Evolutionary conservation across 495 filamentous ascomycete genomes (phyloP).

Genomic region (Penicillium flavigenum): DNA sequence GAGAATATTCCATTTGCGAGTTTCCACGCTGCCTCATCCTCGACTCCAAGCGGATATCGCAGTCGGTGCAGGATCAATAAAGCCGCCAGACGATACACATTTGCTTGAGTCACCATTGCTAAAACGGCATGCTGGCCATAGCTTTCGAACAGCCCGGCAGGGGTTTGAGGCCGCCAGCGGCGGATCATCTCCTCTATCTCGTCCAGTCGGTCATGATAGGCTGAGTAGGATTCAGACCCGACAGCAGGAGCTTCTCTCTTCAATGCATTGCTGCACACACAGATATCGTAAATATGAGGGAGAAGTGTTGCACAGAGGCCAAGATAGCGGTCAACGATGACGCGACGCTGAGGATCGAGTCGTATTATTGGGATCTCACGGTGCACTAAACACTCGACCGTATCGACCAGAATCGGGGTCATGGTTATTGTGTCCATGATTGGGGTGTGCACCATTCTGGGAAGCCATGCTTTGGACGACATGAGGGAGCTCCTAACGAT

Average conservation of each 20-base stretch:
- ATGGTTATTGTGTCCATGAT: constrained; percentile 34
- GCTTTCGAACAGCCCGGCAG: constrained; percentile 17
- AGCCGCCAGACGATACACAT: constrained; percentile 31
- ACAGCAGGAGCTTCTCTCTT: constrained; percentile 13
- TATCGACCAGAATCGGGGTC: constrained; percentile 34
- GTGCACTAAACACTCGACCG: constrained; percentile 31
- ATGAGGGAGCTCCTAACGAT: constrained; percentile 31
- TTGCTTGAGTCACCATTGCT: constrained; percentile 35
- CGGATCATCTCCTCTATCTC: constrained; percentile 25
- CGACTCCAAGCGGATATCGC: constrained; percentile 31
- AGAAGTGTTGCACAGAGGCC: constrained; percentile 35
- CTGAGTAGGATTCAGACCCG: constrained; percentile 9
- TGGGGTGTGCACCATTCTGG: constrained; percentile 22
- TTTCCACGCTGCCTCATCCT: constrained; percentile 20
- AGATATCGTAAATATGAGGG: constrained; percentile 34
- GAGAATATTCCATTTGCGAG: constrained; percentile 32
- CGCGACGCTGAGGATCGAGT: constrained; percentile 20
- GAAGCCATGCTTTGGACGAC: constrained; percentile 32
- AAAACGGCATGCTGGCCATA: constrained; percentile 28
- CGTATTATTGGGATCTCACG: constrained; percentile 38
- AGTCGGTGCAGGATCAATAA: constrained; percentile 36
- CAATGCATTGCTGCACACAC: constrained; percentile 28
- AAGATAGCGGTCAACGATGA: constrained; percentile 35
- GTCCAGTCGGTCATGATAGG: constrained; percentile 22
- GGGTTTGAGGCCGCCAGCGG: constrained; percentile 26